phyloP scores from a whole-genome alignment of 208 protist species.

The Trypanosoma boissoni region DNA sequence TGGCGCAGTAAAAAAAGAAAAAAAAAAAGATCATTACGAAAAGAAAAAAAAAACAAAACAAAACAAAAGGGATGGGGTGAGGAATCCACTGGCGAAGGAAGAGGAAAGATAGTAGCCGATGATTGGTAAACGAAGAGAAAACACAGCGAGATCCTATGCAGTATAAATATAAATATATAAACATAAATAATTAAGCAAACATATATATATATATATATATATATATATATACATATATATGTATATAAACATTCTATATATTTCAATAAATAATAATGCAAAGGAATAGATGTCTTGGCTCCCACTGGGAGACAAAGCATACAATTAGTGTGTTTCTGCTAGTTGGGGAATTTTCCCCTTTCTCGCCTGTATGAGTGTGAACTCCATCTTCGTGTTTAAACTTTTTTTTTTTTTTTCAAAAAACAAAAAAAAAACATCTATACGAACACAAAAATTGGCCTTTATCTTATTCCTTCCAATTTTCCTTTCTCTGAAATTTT shows the following conservation, averaged over 20 bases:
- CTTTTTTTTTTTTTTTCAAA: background rate
- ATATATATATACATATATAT: background rate
- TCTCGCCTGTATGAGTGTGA: no score
- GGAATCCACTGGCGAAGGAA: background rate
- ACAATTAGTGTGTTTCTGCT: no score
- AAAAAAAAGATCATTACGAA: background rate
- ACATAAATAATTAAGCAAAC: background rate
- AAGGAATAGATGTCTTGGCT: background rate
- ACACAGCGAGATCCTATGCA: background rate
- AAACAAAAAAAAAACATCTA: background rate
- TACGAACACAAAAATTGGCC: background rate
- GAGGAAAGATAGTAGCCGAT: background rate
- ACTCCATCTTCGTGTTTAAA: no score
- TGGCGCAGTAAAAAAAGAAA: no score
- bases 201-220: background rate
- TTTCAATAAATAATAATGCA: background rate
- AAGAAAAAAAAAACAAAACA: slow-evolving; percentile 1
- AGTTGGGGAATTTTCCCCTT: no score
- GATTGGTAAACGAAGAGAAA: background rate
- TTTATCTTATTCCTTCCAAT: background rate
- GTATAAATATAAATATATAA: background rate
- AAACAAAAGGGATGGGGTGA: no score
- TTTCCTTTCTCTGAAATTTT: background rate
- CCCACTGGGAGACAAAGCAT: no score
- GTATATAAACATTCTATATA: background rate